Conservation (phyloP, 2,329 filamentous ascomycete species). For the Phoma herbarum region DNA sequence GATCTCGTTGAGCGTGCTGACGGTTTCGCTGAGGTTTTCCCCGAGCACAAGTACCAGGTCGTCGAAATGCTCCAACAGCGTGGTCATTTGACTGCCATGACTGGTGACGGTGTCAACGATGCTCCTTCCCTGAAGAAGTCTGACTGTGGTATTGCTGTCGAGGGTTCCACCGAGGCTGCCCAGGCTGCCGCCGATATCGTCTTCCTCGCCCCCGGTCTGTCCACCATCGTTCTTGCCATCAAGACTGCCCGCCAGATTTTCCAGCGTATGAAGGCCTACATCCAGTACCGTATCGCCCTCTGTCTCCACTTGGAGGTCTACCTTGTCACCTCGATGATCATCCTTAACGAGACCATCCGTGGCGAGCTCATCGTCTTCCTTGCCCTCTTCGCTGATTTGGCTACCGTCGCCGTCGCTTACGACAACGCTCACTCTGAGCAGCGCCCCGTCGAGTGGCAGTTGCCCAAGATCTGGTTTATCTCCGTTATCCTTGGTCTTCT, state of each 20-base stretch:
- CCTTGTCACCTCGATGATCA: conserved; percentile 79
- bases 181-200: conserved; percentile 78
- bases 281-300: conserved; percentile 79
- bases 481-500: conserved; percentile 72
- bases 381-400: conserved; percentile 80
- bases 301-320: conserved; percentile 80
- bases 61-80: conserved; percentile 79
- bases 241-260: conserved; percentile 79
- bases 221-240: conserved; percentile 76
- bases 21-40: conserved; percentile 78
- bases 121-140: conserved; percentile 78
- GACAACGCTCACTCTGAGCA: conserved; percentile 80
- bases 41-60: conserved; percentile 79
- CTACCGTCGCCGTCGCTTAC: conserved; percentile 80
- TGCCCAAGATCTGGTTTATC: conserved; percentile 84
- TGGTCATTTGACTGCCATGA: conserved; percentile 78
- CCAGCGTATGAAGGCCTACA: conserved; percentile 81
- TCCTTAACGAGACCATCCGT: conserved; percentile 78
- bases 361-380: conserved; percentile 81
- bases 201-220: conserved; percentile 76
- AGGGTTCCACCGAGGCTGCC: conserved; percentile 75
- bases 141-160: conserved; percentile 77
- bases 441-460: conserved; percentile 80
- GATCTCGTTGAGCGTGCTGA: conserved; percentile 79
- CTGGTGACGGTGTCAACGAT: conserved; percentile 78